A percentile compares a stretch with the other conserved stretches of the same genome.
phyloP scores from a whole-genome alignment of 2,329 filamentous ascomycete genomes.

The Diaporthe sp. region DNA sequence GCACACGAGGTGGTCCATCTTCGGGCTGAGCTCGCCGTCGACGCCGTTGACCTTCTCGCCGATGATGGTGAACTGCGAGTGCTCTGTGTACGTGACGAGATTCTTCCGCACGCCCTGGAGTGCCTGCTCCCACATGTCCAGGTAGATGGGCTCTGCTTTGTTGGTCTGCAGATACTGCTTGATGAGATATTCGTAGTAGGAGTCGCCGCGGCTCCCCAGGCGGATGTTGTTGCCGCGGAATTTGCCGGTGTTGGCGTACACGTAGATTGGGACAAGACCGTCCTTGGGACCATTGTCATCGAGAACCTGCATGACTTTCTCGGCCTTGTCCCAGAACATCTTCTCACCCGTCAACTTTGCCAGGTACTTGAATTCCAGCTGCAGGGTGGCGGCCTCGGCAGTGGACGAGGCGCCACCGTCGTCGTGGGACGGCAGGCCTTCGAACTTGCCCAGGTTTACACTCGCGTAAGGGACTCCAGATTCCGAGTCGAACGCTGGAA shows the following conservation, averaged over 20 bases:
- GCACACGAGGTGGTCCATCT: constrained; percentile 98
- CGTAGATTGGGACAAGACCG: constrained; percentile 92
- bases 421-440: constrained; percentile 84
- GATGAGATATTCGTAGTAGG: constrained; percentile 98
- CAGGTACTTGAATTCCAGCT: constrained; percentile 97
- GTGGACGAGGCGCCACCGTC: constrained; percentile 93
- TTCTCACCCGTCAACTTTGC: constrained; percentile 94
- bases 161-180: constrained; percentile 98
- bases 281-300: constrained; percentile 85
- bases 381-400: constrained; percentile 90
- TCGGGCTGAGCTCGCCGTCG: constrained; percentile 76
- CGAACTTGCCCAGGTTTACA: constrained; percentile 84
- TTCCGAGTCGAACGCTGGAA: constrained; percentile 88
- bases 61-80: constrained; percentile 87
- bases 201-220: constrained; percentile 93
- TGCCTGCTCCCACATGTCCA: constrained; percentile 93
- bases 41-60: constrained; percentile 87
- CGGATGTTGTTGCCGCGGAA: constrained; percentile 91
- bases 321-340: constrained; percentile 91
- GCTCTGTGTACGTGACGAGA: constrained; percentile 88
- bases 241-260: constrained; percentile 82
- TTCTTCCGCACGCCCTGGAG: constrained; percentile 90
- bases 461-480: constrained; percentile 93
- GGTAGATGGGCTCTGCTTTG: constrained; percentile 86
- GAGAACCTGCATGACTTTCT: constrained; percentile 92